Evolutionary conservation across 768 basidiomycete genomes (phyloP).

Genomic region (Ramaria rubella): DNA sequence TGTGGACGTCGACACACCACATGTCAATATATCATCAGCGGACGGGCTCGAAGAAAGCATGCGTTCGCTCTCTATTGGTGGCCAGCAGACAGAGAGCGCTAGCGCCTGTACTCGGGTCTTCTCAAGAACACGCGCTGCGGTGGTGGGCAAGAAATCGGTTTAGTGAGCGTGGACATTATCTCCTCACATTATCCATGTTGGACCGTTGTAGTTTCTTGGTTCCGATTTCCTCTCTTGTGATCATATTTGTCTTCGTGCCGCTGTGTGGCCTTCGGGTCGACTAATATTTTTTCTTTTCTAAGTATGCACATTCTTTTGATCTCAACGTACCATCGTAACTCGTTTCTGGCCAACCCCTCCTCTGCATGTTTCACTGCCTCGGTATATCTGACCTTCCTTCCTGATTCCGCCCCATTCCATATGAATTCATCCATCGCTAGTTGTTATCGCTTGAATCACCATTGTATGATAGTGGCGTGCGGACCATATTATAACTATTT

Average conservation of each 20-base stretch:
- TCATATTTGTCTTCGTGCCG: background rate
- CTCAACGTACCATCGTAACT: too few relatives aligned
- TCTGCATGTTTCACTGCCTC: too few relatives aligned
- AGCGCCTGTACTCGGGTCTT: background rate
- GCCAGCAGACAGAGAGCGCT: background rate
- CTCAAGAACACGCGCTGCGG: conserved; percentile 2
- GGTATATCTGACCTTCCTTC: too few relatives aligned
- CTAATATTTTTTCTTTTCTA: background rate
- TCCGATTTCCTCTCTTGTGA: background rate
- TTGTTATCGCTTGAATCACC: too few relatives aligned
- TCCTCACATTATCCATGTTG: too few relatives aligned
- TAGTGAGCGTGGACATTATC: background rate
- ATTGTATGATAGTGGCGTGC: too few relatives aligned
- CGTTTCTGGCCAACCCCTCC: too few relatives aligned
- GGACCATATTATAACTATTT: too few relatives aligned
- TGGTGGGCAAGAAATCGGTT: conserved; percentile 5
- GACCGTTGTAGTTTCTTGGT: background rate
- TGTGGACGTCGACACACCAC: conserved; percentile 48
- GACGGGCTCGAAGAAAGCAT: conserved; percentile 19
- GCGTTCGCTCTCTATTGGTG: conserved; percentile 9
- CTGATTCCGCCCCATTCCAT: too few relatives aligned
- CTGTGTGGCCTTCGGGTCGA: background rate
- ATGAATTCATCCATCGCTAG: too few relatives aligned
- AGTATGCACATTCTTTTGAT: background rate
- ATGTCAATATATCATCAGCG: background rate